A percentile compares a stretch with the other conserved stretches of the same genome.
These are phyloP conservation scores for Trifolium dubium DNA, from an alignment of 306 rosid genomes.

Conservation along the genomic window DNA sequence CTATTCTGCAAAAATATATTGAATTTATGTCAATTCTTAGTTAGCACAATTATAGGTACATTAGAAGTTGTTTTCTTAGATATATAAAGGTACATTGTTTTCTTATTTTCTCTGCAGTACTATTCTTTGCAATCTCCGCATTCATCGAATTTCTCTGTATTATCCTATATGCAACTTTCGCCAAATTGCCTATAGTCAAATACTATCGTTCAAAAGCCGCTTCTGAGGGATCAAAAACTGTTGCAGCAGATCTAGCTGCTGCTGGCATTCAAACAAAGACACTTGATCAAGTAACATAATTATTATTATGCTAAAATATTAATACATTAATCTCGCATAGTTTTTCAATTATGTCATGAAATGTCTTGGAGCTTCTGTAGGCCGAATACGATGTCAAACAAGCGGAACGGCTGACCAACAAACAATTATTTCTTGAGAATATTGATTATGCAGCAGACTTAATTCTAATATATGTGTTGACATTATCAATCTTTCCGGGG, in stretches of 20 bases:
- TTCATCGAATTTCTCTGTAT: conserved; percentile 69
- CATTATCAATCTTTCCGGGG: conserved; percentile 86
- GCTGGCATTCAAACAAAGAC: conserved; percentile 58
- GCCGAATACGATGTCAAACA: conserved; percentile 43
- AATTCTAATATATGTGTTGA: conserved; percentile 62
- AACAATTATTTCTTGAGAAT: conserved; percentile 56
- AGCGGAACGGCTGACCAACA: conserved; percentile 57
- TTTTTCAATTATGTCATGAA: neutral
- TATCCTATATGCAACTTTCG: conserved; percentile 70
- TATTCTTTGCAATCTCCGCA: conserved; percentile 67
- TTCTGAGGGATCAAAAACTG: conserved; percentile 83
- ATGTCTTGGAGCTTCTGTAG: conserved; percentile 43
- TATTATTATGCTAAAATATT: conserved; percentile 14
- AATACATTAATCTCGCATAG: neutral
- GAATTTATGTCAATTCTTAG: neutral
- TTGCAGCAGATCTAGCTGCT: conserved; percentile 81
- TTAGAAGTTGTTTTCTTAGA: neutral
- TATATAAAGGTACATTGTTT: neutral
- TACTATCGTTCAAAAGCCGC: conserved; percentile 84
- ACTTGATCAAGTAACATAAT: conserved; percentile 48
- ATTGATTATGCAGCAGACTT: conserved; percentile 65
- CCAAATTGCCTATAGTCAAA: conserved; percentile 78
- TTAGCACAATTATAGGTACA: neutral
- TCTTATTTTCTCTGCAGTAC: conserved; percentile 56
- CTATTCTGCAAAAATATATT: no score